Percentiles rank a stretch among this genome's conserved stretches.
Conservation (phyloP, 768 basidiomycete genomes). For the Albatrellus ellisii region DNA sequence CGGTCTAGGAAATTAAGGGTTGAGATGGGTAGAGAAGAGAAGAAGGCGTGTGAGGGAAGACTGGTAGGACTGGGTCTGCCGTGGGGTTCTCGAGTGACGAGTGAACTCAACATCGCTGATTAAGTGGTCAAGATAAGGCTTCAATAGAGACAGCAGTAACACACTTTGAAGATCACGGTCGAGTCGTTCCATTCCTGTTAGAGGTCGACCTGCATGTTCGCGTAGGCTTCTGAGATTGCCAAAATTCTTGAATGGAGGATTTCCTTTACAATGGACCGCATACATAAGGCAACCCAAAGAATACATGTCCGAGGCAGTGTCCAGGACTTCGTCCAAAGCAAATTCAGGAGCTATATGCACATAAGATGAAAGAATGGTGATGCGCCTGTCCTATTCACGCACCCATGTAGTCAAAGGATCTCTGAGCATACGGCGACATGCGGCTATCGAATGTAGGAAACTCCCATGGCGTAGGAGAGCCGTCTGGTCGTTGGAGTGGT, state of each 20-base stretch:
- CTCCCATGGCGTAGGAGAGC: conserved; percentile 72
- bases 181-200: conserved; percentile 48
- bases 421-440: conserved; percentile 70
- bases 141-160: conserved; percentile 3
- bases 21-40: conserved; percentile 90
- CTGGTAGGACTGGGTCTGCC: conserved; percentile 66
- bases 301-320: conserved; percentile 87
- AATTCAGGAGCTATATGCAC: conserved; percentile 73
- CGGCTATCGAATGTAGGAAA: conserved; percentile 82
- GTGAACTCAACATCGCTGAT: conserved; percentile 61
- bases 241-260: conserved; percentile 79
- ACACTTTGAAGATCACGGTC: conserved; percentile 66
- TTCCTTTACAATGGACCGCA: conserved; percentile 81
- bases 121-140: conserved; percentile 2
- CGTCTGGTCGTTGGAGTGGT: conserved; percentile 52
- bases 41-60: conserved; percentile 79
- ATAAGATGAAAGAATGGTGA: not conserved
- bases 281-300: conserved; percentile 85
- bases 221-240: conserved; percentile 59
- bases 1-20: conserved; percentile 95
- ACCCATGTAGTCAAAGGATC: conserved; percentile 95
- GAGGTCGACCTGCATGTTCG: conserved; percentile 50
- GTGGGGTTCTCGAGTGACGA: conserved; percentile 70
- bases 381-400: conserved; percentile 13
- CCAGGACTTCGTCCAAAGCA: conserved; percentile 76